These are phyloP conservation scores for Anisodus tanguticus DNA, from an alignment of 257 asterid species.

Conservation along the genomic window DNA sequence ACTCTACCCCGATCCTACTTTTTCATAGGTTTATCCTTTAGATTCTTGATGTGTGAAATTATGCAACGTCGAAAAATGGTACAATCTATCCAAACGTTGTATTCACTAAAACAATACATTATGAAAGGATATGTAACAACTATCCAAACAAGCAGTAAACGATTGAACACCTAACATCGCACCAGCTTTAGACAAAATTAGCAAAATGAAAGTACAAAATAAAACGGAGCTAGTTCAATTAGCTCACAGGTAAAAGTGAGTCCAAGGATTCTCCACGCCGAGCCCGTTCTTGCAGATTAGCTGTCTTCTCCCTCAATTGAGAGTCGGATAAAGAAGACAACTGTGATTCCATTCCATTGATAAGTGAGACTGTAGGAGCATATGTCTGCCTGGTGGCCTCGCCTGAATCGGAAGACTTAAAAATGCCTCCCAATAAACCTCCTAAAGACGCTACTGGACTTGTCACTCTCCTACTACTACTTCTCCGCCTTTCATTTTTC, in stretches of 20 bases:
- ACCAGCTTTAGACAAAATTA: not conserved
- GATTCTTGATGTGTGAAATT: too few species aligned
- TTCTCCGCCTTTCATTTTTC: slow-evolving; percentile 31
- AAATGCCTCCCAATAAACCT: slow-evolving; percentile 86
- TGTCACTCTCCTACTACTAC: slow-evolving; percentile 22
- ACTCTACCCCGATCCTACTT: too few species aligned
- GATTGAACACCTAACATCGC: not conserved
- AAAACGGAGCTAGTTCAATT: slow-evolving; percentile 8
- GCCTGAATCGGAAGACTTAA: slow-evolving; percentile 71
- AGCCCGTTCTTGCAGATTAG: slow-evolving; percentile 68
- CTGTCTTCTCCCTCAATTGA: slow-evolving; percentile 76
- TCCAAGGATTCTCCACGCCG: slow-evolving; percentile 69
- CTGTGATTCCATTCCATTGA: slow-evolving; percentile 72
- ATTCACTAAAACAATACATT: too few species aligned
- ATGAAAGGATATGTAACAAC: too few species aligned
- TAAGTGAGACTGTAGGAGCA: slow-evolving; percentile 58
- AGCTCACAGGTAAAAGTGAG: slow-evolving; percentile 84
- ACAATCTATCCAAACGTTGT: too few species aligned
- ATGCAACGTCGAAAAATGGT: too few species aligned
- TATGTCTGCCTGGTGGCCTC: slow-evolving; percentile 79
- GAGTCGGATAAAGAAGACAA: slow-evolving; percentile 79
- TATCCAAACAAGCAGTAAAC: not conserved
- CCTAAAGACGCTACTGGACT: slow-evolving; percentile 68
- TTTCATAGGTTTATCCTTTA: too few species aligned
- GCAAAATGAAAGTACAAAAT: not conserved